Evolutionary conservation across 176 grass and related monocot species (phyloP), one percentile per base, ranked within the genome.

Genomic region (Carex cristatella): DNA sequence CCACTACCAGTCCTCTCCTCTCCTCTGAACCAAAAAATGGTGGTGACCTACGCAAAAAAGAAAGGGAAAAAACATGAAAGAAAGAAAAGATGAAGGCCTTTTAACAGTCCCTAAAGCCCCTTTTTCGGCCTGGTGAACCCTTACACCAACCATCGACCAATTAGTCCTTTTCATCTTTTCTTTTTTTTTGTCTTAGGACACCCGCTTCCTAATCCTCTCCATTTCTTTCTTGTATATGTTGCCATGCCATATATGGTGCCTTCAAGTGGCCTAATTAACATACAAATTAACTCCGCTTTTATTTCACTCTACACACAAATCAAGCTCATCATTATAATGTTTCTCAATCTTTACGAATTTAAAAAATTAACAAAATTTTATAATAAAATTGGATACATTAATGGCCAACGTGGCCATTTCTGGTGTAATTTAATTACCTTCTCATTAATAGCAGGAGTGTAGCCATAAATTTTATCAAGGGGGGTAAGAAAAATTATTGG

Each of bases 121-220:
- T 90, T 90, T 90, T 90, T 58, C 69, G 88, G 80, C 88, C 70
- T 90, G 85, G 60, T 79, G 61, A 73, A 87, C 79, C 63, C 88
- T 82, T 79, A 61, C 85, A 87, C 80, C 84, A 86, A 86, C 84
- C 70, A 78, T 80, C 60, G 35, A 80, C 56, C 66, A 53, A 44
- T 57, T 83, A 66, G 61, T 54, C 58, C 38, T 70, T 71, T 53
- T 79, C 44, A 3, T 76, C 33, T 40, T 46, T 23, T 23, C 23
- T 23, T 23, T 23, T 23, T 23, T 23, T 23, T 55, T 70, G 10
- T 57, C 56, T 79, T 40, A 49, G 54, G 72, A 66, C 31, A 84
- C 81, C 59, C n/a, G 7, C 0, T 14, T 40, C 69, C 27, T 28
- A 83, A 54, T 56, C 79, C 35, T 83, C 81, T 69, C 81, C 62